Percentiles rank a stretch among this genome's conserved stretches.
Conservation (phyloP, 208 protist genomes). For the Leishmania martiniquensis region DNA sequence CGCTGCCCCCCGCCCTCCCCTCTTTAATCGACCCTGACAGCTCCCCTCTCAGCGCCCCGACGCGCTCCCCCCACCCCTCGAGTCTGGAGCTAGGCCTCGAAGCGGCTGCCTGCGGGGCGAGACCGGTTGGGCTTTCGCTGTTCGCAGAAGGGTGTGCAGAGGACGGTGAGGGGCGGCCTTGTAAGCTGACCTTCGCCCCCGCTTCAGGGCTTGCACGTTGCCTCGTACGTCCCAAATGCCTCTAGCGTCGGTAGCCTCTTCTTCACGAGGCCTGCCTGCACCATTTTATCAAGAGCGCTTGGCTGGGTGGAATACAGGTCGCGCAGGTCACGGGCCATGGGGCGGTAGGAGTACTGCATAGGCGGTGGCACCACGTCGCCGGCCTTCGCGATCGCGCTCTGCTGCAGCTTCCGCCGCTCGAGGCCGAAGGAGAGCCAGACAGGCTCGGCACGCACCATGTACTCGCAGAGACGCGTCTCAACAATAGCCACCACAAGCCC, state of each 20-base stretch:
- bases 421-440: slow-evolving; percentile 84
- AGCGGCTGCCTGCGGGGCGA: not conserved
- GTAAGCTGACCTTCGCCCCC: too few relatives aligned
- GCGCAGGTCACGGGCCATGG: slow-evolving; percentile 57
- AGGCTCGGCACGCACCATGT: slow-evolving; percentile 90
- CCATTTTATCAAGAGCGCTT: slow-evolving; percentile 30
- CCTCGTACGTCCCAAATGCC: slow-evolving; percentile 5
- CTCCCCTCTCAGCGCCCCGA: not conserved
- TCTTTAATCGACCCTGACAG: not conserved
- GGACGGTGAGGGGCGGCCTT: not conserved
- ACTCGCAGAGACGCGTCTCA: slow-evolving; percentile 83
- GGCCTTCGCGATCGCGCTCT: slow-evolving; percentile 34
- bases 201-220: not conserved
- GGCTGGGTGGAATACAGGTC: slow-evolving; percentile 60
- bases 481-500: slow-evolving; percentile 84
- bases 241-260: slow-evolving; percentile 25
- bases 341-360: slow-evolving; percentile 66
- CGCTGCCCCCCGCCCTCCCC: not conserved
- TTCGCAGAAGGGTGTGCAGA: not conserved
- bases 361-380: slow-evolving; percentile 65
- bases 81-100: too few relatives aligned
- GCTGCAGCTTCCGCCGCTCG: slow-evolving; percentile 69
- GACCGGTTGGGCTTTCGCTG: not conserved
- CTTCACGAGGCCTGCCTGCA: slow-evolving; percentile 17
- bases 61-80: not conserved